phyloP scores from a whole-genome alignment of 805 yeast genomes.

The Saturnispora serradocipensis region DNA sequence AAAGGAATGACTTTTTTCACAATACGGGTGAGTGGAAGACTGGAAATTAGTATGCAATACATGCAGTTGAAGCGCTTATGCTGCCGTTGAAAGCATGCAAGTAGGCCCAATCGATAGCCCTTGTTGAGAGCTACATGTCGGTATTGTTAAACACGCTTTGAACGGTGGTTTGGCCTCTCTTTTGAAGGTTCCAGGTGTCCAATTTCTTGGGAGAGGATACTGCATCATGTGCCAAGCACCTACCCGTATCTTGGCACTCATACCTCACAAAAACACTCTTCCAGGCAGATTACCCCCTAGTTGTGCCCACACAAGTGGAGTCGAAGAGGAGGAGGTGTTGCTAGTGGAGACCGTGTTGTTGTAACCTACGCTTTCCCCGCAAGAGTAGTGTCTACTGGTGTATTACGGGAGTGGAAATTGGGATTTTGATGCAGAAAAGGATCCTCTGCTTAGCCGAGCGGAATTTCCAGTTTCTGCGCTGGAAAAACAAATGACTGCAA shows the following conservation, averaged over 20 bases:
- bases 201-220: not conserved
- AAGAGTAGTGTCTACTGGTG: not conserved
- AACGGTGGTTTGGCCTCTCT: not conserved
- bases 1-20: constrained; percentile 1
- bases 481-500: not conserved
- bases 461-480: not conserved
- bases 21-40: constrained; percentile 3
- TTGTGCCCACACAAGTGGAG: not conserved
- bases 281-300: not conserved
- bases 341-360: not conserved
- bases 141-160: not conserved
- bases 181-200: not conserved
- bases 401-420: not conserved
- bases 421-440: not conserved
- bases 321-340: not conserved
- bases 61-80: not conserved
- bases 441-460: not conserved
- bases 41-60: not conserved
- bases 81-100: not conserved
- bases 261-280: not conserved
- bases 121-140: not conserved
- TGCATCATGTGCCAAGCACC: not conserved
- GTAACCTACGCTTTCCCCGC: not conserved
- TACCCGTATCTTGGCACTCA: not conserved
- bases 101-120: not conserved